Evolutionary conservation across 192 early-diverging fungal genomes (phyloP).

Genomic region (Coemansia sp.): DNA sequence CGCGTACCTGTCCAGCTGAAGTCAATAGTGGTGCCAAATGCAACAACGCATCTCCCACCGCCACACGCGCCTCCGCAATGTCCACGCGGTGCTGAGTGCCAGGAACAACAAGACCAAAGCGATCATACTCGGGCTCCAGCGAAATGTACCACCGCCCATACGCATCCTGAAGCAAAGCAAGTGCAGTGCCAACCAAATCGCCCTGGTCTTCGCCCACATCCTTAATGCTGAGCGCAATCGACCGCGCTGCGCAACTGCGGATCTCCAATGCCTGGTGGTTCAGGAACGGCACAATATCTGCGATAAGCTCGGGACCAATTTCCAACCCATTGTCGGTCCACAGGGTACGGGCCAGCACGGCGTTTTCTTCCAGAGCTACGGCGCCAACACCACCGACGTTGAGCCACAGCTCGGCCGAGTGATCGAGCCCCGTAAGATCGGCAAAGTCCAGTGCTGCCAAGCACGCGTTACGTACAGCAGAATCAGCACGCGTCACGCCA

Average conservation of each 20-base stretch:
- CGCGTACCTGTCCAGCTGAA: slow-evolving; percentile 55
- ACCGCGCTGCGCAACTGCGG: slow-evolving; percentile 28
- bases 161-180: slow-evolving; percentile 25
- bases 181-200: slow-evolving; percentile 10
- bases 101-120: slow-evolving; percentile 86
- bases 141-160: slow-evolving; percentile 60
- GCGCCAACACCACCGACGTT: slow-evolving; percentile 28
- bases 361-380: slow-evolving; percentile 43
- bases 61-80: slow-evolving; percentile 78
- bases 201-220: background rate
- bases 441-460: slow-evolving; percentile 51
- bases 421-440: slow-evolving; percentile 44
- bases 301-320: slow-evolving; percentile 25
- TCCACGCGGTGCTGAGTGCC: slow-evolving; percentile 82
- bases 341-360: slow-evolving; percentile 30
- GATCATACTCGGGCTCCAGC: slow-evolving; percentile 87
- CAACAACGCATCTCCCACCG: slow-evolving; percentile 77
- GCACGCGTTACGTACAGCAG: slow-evolving; percentile 45
- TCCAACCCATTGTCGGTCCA: slow-evolving; percentile 54
- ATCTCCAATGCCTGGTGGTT: slow-evolving; percentile 26
- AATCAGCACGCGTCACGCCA: slow-evolving; percentile 38
- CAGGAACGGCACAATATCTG: slow-evolving; percentile 32
- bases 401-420: slow-evolving; percentile 36
- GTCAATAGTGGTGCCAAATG: slow-evolving; percentile 66
- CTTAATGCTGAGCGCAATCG: slow-evolving; percentile 22